Base-by-base conservation (phyloP, 148 eudicot genomes). In the Amaranthus palmeri region DNA sequence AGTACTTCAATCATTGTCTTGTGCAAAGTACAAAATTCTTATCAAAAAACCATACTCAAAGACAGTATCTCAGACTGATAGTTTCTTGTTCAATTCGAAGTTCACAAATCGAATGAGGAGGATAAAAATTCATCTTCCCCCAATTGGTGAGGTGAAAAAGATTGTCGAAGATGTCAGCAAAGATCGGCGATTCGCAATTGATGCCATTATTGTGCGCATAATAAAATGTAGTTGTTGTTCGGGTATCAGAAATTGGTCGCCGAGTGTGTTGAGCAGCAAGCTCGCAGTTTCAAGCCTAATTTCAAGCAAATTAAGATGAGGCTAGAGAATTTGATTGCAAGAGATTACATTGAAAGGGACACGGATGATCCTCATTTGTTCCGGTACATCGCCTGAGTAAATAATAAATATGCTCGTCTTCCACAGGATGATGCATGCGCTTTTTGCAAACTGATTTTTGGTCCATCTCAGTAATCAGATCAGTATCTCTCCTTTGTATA, bases 241-340 rank as follows among this genome's bases (percentile, higher is more conserved):
- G 78, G 81, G 4, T 80, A 83, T 66, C 83, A 80, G 17, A 81
- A 80, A 14, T 72, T 83, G 81, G 65, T 78, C 58, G 58, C 78
- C 3, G 83, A 83, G 74, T 83, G 86, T 54, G 83, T 83, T 49
- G 86, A 83, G 76, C 84, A 81, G 58, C 61, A 78, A 36, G 73
- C 82, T 69, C 74, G 74, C 58, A 84, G 75, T 80, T 81, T 84
- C 61, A 84, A 84, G 86, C 86, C 86, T 25, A 83, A 83, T 72
- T 74, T 83, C 15, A 80, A 80, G 81, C 74, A 67, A 52, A 80
- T 83, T 2, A 83, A 83, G 75, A 77, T 71, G 86, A 77, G 86
- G 64, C 77, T 83, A 5, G 83, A 80, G 45, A 81, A 83, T 65
- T 73, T 83, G 47, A 83, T 80, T 44, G 77, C 77, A 6, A 74